Evolutionary conservation across 495 filamentous ascomycete species (phyloP), one percentile per base, ranked within the genome.

Genomic region (Trichoderma asperelloides): DNA sequence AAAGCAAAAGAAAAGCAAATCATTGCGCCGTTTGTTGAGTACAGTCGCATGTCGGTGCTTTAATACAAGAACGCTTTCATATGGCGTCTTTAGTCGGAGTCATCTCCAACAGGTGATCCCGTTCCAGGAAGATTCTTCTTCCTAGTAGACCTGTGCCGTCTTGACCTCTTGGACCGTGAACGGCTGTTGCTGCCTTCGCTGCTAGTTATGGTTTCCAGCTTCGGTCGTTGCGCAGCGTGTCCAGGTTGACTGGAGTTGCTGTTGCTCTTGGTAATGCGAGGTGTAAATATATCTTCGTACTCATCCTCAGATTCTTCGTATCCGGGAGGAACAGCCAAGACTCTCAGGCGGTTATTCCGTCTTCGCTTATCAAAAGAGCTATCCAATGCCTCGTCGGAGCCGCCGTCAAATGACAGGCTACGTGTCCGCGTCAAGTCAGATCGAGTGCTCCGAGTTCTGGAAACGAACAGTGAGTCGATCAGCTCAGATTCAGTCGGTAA

Each of bases 181-280:
- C 25, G 43, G 65, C n/a, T 21, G 49, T 23, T 43, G 65, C 33
- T 60, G 49, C 23, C 33, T 33, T 57, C 33, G 4, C 71, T 73
- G 62, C 77, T 77, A 25, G 70, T n/a, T 33, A 77, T 77, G 30
- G 74, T 78, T 27, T 76, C 66, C n/a, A 77, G 65, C 67, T 71
- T 74, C 60, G 75, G 73, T 30, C 71, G 74, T 66, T 74, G 73
- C 2, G 74, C 74, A 15, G 71, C 73, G 28, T 74, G 70, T 39
- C 37, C 55, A 43, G 70, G 39, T 16, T 68, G 39, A 18, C 66
- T 68, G 68, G 39, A 67, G 23, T 2, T 66, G 63, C 64, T 73
- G 70, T 13, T 71, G 65, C 25, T 55, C 47, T 66, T 49, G 30
- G 68, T 71, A 65, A 47, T 74, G 4, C 69, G 47, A 13, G 70